These are phyloP conservation scores for Neostapfia colusana DNA, from an alignment of 176 grass and related monocot genomes.

Conservation along the genomic window DNA sequence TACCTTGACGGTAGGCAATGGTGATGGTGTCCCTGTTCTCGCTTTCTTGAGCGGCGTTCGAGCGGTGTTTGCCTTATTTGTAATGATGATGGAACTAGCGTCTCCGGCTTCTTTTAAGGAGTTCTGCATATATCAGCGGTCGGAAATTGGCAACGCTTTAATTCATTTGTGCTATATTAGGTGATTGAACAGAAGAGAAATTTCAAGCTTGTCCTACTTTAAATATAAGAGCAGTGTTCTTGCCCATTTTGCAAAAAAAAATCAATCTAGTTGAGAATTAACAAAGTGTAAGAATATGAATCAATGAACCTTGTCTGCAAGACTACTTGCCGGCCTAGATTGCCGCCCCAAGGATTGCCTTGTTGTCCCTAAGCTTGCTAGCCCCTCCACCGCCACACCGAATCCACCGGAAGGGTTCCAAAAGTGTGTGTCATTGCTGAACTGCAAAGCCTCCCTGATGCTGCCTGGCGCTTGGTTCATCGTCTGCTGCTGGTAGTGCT, in stretches of 20 bases:
- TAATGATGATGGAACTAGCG: constrained; percentile 43
- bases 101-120: constrained; percentile 53
- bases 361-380: neutral
- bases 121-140: constrained; percentile 36
- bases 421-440: constrained; percentile 52
- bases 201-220: neutral
- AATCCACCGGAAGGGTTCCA: constrained; percentile 51
- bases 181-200: neutral
- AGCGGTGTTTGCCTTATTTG: constrained; percentile 40
- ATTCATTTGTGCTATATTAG: neutral
- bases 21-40: constrained; percentile 62
- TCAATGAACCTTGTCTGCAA: constrained; percentile 29
- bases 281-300: neutral
- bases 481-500: constrained; percentile 26
- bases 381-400: neutral
- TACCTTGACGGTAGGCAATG: constrained; percentile 84
- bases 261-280: neutral
- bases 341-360: neutral
- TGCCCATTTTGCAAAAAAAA: neutral
- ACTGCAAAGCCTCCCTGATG: constrained; percentile 49
- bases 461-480: constrained; percentile 11
- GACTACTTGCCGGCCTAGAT: constrained; percentile 4
- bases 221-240: neutral
- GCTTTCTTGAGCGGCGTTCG: constrained; percentile 60
- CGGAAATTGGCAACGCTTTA: neutral